Base-by-base conservation (phyloP, 2,329 filamentous ascomycete species). In the Diaporthe eres region DNA sequence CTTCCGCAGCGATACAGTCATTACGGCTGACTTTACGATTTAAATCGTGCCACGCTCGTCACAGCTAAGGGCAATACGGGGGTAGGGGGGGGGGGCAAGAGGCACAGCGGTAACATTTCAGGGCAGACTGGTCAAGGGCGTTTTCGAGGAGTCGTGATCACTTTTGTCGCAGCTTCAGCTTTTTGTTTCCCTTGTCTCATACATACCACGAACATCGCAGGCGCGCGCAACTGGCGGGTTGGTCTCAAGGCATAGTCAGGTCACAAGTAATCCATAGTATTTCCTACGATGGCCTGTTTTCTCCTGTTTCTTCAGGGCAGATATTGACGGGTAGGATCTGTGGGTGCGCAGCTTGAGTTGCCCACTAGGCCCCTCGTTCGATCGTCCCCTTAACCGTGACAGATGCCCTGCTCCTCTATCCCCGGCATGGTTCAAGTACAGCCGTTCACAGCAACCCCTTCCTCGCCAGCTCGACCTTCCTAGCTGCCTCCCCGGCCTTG, bases 391-490 rank as follows among this genome's bases (percentile, higher is more conserved):
- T 5, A 3, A 65, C 10, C 19, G 34, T 17, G n/a, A 55, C 49
- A 28, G 5, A 22, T 28, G 49, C 47, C 22, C 13, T 8, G 31
- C n/a, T 42, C 31, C 49, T 12, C 6, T 55, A 22, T 10, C 31
- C 19, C 12, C 28, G 37, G 17, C 17, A 42, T 39, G 6, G 7
- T 25, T 19, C 37, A 13, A 22, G 10, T 2, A 42, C n/a, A n/a
- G 37, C 10, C 13, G 42, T 31, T 86, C 80, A 96, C 72, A 97
- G 83, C 83, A 96, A 80, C 1, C 94, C 94, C 85, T 96, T 96
- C 81, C 94, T 88, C 4, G 94, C 94, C 80, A 96, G 84, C 83
- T 96, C 94, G 71, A 97, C 88, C 87, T 96, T 96, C 81, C 93
- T 89, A 76, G 89, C 88, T 22, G 94, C 91, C 84, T 95, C 94